These are phyloP conservation scores for Vaccinium corymbosum DNA, from an alignment of 148 eudicot genomes.

Conservation along the genomic window DNA sequence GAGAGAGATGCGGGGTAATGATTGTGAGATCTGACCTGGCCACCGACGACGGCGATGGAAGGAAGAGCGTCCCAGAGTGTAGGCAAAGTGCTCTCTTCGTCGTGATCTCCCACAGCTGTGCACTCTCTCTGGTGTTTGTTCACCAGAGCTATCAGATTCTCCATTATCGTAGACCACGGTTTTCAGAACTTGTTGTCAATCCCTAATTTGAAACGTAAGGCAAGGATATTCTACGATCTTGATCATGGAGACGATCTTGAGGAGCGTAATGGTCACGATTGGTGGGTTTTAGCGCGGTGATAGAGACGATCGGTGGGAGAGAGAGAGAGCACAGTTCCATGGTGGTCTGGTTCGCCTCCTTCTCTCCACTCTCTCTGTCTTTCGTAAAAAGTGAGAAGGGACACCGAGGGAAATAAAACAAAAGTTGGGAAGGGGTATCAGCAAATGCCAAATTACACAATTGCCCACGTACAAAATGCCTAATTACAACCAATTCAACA, in stretches of 20 bases:
- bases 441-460: too few species aligned
- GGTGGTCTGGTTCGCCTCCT: too few species aligned
- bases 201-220: neutral
- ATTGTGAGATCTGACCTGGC: conserved; percentile 60
- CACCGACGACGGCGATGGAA: conserved; percentile 98
- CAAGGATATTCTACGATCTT: neutral
- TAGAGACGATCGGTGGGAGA: too few species aligned
- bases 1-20: neutral
- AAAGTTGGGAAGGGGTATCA: too few species aligned
- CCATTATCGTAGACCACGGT: conserved; percentile 43
- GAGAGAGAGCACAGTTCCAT: too few species aligned
- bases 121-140: conserved; percentile 64
- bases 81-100: conserved; percentile 88
- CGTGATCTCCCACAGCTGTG: conserved; percentile 91
- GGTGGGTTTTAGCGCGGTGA: too few species aligned
- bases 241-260: neutral
- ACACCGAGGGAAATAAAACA: too few species aligned
- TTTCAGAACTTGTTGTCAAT: conserved; percentile 4
- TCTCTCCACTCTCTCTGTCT: too few species aligned
- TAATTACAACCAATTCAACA: too few species aligned
- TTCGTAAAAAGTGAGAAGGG: too few species aligned
- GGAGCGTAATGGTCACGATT: too few species aligned
- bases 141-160: conserved; percentile 50
- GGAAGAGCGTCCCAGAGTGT: conserved; percentile 98
- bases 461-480: too few species aligned